These are phyloP conservation scores for Fusarium musae DNA, from an alignment of 2,329 filamentous ascomycete genomes.

Conservation along the genomic window DNA sequence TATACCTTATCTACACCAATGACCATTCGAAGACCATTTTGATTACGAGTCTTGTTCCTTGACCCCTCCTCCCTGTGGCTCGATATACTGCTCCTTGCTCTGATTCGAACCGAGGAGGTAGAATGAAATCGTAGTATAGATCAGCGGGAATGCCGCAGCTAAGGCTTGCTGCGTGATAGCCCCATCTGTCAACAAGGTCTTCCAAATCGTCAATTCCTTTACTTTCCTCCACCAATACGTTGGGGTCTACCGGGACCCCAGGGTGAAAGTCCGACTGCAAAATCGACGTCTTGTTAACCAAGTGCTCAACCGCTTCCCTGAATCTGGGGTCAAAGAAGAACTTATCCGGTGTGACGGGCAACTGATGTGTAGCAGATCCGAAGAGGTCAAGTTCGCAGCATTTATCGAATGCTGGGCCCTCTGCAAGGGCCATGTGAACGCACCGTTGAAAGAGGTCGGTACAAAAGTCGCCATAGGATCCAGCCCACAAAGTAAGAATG, in stretches of 20 bases:
- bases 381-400: not conserved
- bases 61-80: not conserved
- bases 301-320: not conserved
- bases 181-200: rapidly evolving
- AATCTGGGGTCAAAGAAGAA: not conserved
- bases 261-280: not conserved
- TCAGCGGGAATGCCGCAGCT: rapidly evolving
- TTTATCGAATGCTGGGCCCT: not conserved
- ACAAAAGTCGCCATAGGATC: not conserved
- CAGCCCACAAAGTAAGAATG: not conserved
- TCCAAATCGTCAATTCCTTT: not conserved
- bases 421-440: rapidly evolving
- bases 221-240: not conserved
- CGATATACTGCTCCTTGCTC: not conserved
- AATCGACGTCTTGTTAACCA: not conserved
- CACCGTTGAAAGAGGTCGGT: not conserved
- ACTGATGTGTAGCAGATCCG: not conserved
- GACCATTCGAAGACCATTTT: not conserved
- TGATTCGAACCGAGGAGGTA: not conserved
- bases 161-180: rapidly evolving
- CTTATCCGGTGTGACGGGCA: not conserved
- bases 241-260: not conserved
- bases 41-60: not conserved
- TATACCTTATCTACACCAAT: too few relatives aligned
- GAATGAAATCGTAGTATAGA: not conserved